Percentiles rank a stretch among this genome's conserved stretches.
phyloP scores from a whole-genome alignment of 2,329 filamentous ascomycete genomes.

The Venturia effusa region DNA sequence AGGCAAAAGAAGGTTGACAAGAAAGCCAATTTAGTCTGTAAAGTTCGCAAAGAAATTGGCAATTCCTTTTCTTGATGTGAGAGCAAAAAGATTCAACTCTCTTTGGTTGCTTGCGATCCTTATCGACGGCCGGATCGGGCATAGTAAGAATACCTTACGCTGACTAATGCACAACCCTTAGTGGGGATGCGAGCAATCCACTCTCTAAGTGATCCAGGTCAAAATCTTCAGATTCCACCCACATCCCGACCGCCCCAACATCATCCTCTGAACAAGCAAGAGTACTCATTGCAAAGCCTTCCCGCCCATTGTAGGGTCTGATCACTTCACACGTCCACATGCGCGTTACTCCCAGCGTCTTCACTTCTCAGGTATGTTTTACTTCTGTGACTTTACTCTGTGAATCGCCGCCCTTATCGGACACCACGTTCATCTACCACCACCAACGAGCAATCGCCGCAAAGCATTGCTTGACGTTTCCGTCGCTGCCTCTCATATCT shows the following conservation, averaged over 20 bases:
- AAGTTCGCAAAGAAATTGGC: not conserved
- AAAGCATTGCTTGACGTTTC: not conserved
- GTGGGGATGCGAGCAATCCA: not conserved
- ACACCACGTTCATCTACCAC: not conserved
- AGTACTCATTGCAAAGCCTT: not conserved
- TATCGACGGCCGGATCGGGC: not conserved
- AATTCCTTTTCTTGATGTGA: not conserved
- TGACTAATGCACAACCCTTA: not conserved
- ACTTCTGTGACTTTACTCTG: not conserved
- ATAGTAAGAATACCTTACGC: not conserved
- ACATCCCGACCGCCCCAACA: not conserved
- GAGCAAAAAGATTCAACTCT: not conserved
- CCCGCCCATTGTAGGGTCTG: not conserved
- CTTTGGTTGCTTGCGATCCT: not conserved
- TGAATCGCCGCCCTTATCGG: not conserved
- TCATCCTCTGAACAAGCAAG: not conserved
- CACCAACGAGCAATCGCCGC: not conserved
- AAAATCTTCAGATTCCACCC: not conserved
- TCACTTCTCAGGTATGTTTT: constrained; percentile 41
- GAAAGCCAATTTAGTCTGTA: no score
- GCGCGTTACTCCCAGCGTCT: constrained; percentile 32
- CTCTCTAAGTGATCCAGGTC: not conserved
- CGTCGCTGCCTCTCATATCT: not conserved
- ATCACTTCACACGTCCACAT: constrained; percentile 2
- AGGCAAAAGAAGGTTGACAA: no score